Evolutionary conservation across 768 basidiomycete genomes (phyloP).

Genomic region (Botryobasidium botryosum): DNA sequence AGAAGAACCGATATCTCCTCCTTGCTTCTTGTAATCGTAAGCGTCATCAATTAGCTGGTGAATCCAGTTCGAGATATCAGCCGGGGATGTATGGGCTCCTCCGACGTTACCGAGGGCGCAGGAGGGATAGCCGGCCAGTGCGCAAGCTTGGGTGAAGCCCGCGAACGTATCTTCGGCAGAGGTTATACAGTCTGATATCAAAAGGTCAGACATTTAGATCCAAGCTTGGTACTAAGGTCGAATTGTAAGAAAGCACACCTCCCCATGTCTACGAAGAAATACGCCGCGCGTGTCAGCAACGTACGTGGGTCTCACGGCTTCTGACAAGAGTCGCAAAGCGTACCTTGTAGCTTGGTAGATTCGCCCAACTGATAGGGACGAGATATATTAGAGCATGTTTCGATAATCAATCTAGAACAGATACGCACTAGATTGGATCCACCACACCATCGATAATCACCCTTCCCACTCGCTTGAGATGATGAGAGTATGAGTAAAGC

Average conservation of each 20-base stretch:
- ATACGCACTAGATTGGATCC: neutral
- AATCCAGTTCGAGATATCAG: neutral
- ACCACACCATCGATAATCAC: constrained; percentile 1
- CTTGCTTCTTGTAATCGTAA: neutral
- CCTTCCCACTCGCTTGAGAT: constrained; percentile 1
- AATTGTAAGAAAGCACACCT: too few species aligned
- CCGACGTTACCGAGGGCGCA: constrained; percentile 3
- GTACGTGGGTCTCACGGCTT: neutral
- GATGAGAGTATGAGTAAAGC: too few species aligned
- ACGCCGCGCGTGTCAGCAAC: neutral
- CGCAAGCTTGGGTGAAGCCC: constrained; percentile 2
- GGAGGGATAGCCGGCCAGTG: neutral
- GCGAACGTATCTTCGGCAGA: neutral
- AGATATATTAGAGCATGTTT: neutral
- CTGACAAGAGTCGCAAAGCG: neutral
- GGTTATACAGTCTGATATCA: too few species aligned
- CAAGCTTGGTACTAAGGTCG: too few species aligned
- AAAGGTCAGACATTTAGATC: too few species aligned
- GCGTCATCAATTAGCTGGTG: neutral
- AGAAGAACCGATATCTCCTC: neutral
- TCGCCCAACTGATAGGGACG: neutral
- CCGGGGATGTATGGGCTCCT: neutral
- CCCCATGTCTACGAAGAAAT: neutral
- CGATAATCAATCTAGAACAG: neutral
- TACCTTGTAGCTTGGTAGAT: too few species aligned